A percentile compares a stretch with the other conserved stretches of the same genome.
Evolutionary conservation across 2,329 filamentous ascomycete genomes (phyloP).

Genomic region (Graphilbum sp.): DNA sequence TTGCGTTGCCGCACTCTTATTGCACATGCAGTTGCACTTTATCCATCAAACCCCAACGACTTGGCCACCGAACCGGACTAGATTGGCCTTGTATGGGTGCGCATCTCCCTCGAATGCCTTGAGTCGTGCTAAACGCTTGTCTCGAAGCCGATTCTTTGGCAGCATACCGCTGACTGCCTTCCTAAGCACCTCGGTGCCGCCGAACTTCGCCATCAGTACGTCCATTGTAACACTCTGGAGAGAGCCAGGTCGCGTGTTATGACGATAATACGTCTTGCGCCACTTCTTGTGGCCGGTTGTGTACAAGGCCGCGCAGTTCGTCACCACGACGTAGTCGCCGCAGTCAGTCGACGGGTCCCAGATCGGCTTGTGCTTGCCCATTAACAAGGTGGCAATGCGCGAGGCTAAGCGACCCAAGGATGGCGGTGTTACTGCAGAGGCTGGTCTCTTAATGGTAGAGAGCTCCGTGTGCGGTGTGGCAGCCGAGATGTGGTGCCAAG

Average conservation of each 20-base stretch:
- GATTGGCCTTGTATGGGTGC: slow-evolving; percentile 83
- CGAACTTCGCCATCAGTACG: slow-evolving; percentile 82
- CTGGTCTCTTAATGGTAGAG: slow-evolving; percentile 32
- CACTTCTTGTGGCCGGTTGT: slow-evolving; percentile 82
- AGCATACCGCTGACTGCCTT: slow-evolving; percentile 94
- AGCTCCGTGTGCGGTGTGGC: slow-evolving; percentile 47
- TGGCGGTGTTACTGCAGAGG: slow-evolving; percentile 42
- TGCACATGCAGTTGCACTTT: no score
- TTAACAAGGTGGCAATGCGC: slow-evolving; percentile 70
- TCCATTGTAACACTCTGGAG: slow-evolving; percentile 89
- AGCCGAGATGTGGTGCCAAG: slow-evolving; percentile 79
- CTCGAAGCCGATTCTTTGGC: slow-evolving; percentile 85
- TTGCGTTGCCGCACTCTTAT: no score
- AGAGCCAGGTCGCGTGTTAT: slow-evolving; percentile 78
- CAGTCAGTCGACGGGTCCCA: slow-evolving; percentile 96
- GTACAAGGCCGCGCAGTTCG: slow-evolving; percentile 72
- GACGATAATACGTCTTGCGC: slow-evolving; percentile 92
- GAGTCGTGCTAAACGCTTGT: slow-evolving; percentile 70
- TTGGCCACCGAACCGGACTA: slow-evolving; percentile 55
- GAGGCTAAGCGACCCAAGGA: slow-evolving; percentile 83
- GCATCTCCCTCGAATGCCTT: slow-evolving; percentile 91
- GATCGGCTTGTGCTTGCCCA: slow-evolving; percentile 99
- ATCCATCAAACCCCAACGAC: slow-evolving; percentile 33
- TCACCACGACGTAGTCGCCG: slow-evolving; percentile 95
- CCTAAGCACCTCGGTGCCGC: slow-evolving; percentile 77